Conservation (phyloP, 2,329 filamentous ascomycete species). For the Cercospora zeae-maydis region DNA sequence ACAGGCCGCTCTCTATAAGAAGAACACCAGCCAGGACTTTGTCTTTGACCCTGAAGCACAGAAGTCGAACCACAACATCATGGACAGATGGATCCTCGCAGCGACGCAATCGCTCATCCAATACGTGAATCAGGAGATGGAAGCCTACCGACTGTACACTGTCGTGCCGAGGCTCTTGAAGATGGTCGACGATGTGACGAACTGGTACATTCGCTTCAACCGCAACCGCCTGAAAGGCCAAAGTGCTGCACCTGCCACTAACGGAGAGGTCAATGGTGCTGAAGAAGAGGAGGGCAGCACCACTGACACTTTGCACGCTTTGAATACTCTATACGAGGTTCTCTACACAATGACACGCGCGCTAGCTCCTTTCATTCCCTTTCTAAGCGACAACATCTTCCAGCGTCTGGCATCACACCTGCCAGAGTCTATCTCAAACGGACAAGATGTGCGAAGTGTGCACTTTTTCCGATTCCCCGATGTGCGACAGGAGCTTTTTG, state of each 20-base stretch:
- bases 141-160: conserved; percentile 68
- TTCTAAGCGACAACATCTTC: conserved; percentile 94
- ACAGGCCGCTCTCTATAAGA: conserved; percentile 81
- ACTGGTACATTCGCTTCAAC: conserved; percentile 98
- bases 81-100: conserved; percentile 94
- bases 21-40: conserved; percentile 73
- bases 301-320: conserved; percentile 80
- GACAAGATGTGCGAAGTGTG: conserved; percentile 75
- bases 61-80: conserved; percentile 78
- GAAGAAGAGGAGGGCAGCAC: conserved; percentile 63
- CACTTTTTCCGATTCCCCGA: conserved; percentile 91
- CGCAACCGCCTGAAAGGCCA: conserved; percentile 79
- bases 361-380: conserved; percentile 91
- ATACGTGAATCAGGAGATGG: conserved; percentile 93
- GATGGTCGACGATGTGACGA: conserved; percentile 91
- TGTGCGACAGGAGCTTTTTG: conserved; percentile 82
- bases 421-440: conserved; percentile 61
- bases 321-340: conserved; percentile 93
- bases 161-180: conserved; percentile 72
- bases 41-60: conserved; percentile 73
- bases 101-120: conserved; percentile 86
- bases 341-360: conserved; percentile 83
- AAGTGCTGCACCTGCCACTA: conserved; percentile 20
- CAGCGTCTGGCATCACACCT: conserved; percentile 77
- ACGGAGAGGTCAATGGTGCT: conserved; percentile 21